Base-by-base conservation (phyloP, 2,329 filamentous ascomycete genomes). In the Talaromyces verruculosus region DNA sequence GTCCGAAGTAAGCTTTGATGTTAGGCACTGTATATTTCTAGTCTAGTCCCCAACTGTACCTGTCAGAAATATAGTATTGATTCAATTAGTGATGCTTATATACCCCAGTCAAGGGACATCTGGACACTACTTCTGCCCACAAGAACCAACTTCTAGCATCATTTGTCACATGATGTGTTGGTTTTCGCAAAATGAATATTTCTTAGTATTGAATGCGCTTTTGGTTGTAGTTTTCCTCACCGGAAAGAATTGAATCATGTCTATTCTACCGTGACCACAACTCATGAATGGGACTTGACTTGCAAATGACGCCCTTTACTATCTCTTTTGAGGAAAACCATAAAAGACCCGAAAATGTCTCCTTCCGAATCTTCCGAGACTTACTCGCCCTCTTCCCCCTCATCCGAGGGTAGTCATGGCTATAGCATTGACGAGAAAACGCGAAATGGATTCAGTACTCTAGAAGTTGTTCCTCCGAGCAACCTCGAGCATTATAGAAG, bases 401-500 rank as follows among this genome's bases (percentile, higher is more conserved):
- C 47, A 28, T 51, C 41, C 13, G 28, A 47, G 6, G 39, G 25
- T 10, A 61, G 39, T 2, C 41, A 45, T 25, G 17, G 28, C 15
- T 28, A 60, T 13, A 45, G 25, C 15, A 35, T 33, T 8, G 25
- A 35, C 25, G 58, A 61, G 43, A 61, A 61, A 15, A 10, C 39
- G 6, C 5, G 17, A 11, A 43, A 47, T 49, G 60, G n/a, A 3
- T 65, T 43, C 25, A 65, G 63, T n/a, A 65, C 63, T 19, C 30
- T 65, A 30, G 63, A 65, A 33, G 63, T 65, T 5, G 63, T 65
- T 35, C 63, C 35, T 10, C 33, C 41, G 4, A 65, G 63, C 25
- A 59, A 55, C 10, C 35, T 65, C 0, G 63, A 65, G 45, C 53
- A 58, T 28, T 65, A 65, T n/a, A 59, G 41, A 61, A 60, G 39